Conservation (phyloP, 176 grass and related monocot genomes). For the Coix lacrymajobi region DNA sequence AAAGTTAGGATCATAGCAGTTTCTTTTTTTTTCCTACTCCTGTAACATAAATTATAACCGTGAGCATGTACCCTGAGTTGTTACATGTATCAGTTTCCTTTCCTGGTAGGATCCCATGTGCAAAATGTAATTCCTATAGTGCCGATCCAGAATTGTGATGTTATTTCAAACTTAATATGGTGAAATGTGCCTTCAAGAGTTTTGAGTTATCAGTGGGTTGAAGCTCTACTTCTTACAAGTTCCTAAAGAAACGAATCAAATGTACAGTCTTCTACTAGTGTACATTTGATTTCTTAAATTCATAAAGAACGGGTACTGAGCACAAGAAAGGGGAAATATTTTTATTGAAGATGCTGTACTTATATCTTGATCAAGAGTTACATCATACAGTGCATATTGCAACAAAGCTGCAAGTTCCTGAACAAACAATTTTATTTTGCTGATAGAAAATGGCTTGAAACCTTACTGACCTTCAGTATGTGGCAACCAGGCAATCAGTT, state of each 20-base stretch:
- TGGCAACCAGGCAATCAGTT: conserved; percentile 18
- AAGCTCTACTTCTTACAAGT: background rate
- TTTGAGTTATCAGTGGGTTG: background rate
- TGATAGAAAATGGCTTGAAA: background rate
- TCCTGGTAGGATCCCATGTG: background rate
- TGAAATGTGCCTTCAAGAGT: background rate
- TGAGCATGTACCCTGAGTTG: background rate
- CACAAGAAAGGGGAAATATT: background rate
- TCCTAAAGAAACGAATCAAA: background rate
- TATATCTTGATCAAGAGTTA: conserved; percentile 8
- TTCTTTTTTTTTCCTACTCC: background rate
- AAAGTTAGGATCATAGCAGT: background rate
- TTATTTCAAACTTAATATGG: background rate
- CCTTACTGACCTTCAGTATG: conserved; percentile 3
- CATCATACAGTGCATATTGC: background rate
- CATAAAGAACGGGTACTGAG: background rate
- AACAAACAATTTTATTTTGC: background rate
- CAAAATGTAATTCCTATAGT: background rate
- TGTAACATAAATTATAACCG: background rate
- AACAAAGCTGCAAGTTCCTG: background rate
- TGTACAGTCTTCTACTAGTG: background rate
- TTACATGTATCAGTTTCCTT: background rate
- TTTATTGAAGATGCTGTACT: background rate
- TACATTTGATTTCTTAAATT: background rate
- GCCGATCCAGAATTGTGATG: background rate